Evolutionary conservation across 78 protist species (phyloP), one percentile per base, ranked within the genome.

Genomic region (Pigoraptor vietnamica): DNA sequence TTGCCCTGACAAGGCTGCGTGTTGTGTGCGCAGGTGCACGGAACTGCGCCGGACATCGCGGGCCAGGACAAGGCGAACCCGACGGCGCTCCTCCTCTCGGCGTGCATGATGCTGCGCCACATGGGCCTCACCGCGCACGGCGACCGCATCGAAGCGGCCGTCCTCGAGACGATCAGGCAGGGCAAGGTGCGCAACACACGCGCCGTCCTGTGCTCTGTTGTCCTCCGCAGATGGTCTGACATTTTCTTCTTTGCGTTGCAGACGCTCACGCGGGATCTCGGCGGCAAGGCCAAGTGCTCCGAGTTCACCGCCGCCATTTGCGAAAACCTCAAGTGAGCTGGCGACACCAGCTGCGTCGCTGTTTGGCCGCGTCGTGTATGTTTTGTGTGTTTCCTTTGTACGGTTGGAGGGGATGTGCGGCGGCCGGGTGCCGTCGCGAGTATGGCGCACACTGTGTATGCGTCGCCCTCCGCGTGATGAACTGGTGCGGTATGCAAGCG

Each of bases 21-120:
- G 89, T 79, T 95, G 94, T 23, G 21, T 24, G 93, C 86, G 84
- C 55, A 90, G 33, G 95, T 94, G 6, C 97, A 96, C 90, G 97
- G 97, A 36, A 91, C 94, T 25, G 97, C 96, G 10, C 96, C 96
- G 34, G 95, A 93, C 89, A 94, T 94, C 23, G 92, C 39, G 19
- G 97, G 97, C 81, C 24, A 94, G 82, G 95, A 87, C 90, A 81
- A 35, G n/a, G 97, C 96, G 39, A 96, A 96, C 89, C 97, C 97
- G n/a, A 93, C 89, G 6, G 97, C 97, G 23, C n/a, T 87, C 24
- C 33, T 93, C 25, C 92, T 90, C n/a, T 21, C 89, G n/a, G 91
- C 88, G 36, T 93, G 29, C 10, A n/a, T 93, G 93, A 39, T 96
- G 89, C 93, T 96, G 79, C 93, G 91, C 29, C 94, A 95, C 93